Conservation (phyloP, 1,139 yeast species). For the Suhomyces atakaporum region DNA sequence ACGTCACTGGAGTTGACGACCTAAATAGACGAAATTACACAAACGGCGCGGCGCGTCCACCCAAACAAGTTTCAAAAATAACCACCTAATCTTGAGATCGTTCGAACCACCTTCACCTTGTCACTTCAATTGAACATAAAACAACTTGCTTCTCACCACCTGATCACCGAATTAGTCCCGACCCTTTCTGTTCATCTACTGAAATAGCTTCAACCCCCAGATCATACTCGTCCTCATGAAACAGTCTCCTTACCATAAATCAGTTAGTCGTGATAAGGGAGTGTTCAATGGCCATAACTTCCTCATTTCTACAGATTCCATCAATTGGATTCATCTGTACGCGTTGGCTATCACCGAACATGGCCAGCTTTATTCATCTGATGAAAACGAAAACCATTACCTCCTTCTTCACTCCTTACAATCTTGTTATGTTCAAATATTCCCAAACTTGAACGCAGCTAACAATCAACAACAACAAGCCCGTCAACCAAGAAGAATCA, state of each 20-base stretch:
- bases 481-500: conserved; percentile 13
- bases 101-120: no score
- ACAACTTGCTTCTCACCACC: no score
- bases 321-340: conserved; percentile 39
- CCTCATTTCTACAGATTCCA: conserved; percentile 40
- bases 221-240: conserved; percentile 16
- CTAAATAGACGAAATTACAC: conserved; percentile 15
- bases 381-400: conserved; percentile 36
- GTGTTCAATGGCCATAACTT: conserved; percentile 38
- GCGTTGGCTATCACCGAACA: conserved; percentile 37
- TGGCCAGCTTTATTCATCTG: conserved; percentile 41
- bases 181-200: no score
- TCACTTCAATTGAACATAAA: no score
- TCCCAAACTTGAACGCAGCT: conserved; percentile 25
- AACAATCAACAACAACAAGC: conserved; percentile 15
- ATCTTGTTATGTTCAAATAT: conserved; percentile 44
- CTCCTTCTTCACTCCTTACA: conserved; percentile 41
- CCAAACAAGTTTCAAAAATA: conserved; percentile 1
- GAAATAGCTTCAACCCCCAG: no score
- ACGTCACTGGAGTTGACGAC: background rate
- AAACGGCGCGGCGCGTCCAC: conserved; percentile 10
- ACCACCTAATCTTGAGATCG: no score
- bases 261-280: conserved; percentile 39
- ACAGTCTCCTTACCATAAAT: conserved; percentile 32
- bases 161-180: no score